Conservation (phyloP, 2,329 filamentous ascomycete species). For the Arachnopeziza araneosa region DNA sequence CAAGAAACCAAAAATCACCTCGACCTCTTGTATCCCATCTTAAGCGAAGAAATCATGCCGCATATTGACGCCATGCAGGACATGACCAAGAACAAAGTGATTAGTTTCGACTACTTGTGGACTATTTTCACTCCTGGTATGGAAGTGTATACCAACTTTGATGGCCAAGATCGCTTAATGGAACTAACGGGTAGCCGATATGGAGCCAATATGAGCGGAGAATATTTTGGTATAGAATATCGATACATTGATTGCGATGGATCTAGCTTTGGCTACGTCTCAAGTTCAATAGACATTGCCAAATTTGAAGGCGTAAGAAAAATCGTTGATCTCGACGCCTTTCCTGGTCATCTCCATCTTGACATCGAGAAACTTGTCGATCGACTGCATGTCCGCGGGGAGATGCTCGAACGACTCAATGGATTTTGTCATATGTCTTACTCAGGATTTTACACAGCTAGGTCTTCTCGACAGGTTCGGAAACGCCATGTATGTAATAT, state of each 20-base stretch:
- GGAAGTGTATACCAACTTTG: slow-evolving; percentile 16
- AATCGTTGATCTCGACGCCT: slow-evolving; percentile 10
- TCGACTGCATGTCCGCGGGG: slow-evolving; percentile 7
- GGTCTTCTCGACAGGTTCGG: slow-evolving; percentile 12
- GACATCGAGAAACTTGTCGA: slow-evolving; percentile 5
- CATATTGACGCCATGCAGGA: slow-evolving; percentile 17
- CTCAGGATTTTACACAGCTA: slow-evolving; percentile 16
- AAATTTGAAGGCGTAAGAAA: slow-evolving; percentile 7
- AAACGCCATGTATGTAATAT: slow-evolving; percentile 15
- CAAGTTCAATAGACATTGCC: slow-evolving; percentile 11
- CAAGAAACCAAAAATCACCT: slow-evolving; percentile 26
- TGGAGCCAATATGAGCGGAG: slow-evolving; percentile 16
- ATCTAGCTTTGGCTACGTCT: slow-evolving; percentile 14
- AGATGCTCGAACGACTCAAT: slow-evolving; percentile 11
- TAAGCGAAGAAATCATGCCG: slow-evolving; percentile 24
- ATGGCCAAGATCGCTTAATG: slow-evolving; percentile 12
- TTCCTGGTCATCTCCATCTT: slow-evolving; percentile 15
- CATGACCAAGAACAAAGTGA: slow-evolving; percentile 34
- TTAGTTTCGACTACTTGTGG: slow-evolving; percentile 39
- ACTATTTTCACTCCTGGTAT: slow-evolving; percentile 26
- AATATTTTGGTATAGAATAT: slow-evolving; percentile 13
- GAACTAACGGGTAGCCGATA: slow-evolving; percentile 20
- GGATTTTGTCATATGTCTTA: slow-evolving; percentile 16
- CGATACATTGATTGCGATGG: slow-evolving; percentile 16
- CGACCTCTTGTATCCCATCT: slow-evolving; percentile 29